These are phyloP conservation scores for Monosporascus sp. DNA, from an alignment of 2,329 filamentous ascomycete genomes.

Conservation along the genomic window DNA sequence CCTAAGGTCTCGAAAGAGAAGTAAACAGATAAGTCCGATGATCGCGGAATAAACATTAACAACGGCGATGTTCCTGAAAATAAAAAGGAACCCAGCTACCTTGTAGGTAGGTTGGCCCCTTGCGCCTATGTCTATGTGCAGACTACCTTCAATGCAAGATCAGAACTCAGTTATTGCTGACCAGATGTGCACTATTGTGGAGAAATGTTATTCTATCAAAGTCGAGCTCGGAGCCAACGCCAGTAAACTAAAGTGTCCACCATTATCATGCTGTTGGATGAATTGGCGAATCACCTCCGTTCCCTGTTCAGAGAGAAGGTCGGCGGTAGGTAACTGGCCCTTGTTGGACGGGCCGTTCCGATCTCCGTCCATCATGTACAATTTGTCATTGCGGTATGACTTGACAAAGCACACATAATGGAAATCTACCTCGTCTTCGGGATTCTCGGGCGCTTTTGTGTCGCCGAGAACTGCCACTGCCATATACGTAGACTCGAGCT, in stretches of 20 bases:
- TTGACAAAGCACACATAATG: conserved; percentile 72
- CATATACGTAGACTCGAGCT: conserved; percentile 59
- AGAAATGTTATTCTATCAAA: no score
- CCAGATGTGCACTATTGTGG: no score
- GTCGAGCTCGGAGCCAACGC: conserved; percentile 22
- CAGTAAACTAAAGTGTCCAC: conserved; percentile 26
- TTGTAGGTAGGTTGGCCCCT: no score
- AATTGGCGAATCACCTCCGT: conserved; percentile 43
- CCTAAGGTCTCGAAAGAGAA: no score
- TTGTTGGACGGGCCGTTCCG: conserved; percentile 60
- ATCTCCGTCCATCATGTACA: conserved; percentile 67
- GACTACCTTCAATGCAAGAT: no score
- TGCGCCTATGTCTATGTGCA: no score
- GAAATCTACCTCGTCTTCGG: conserved; percentile 59
- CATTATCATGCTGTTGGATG: conserved; percentile 21
- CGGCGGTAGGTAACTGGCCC: conserved; percentile 31
- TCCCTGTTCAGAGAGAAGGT: conserved; percentile 53
- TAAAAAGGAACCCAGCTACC: no score
- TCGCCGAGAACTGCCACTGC: conserved; percentile 57
- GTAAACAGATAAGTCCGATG: no score
- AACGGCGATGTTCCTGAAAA: no score
- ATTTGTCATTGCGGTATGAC: conserved; percentile 37
- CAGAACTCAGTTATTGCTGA: no score
- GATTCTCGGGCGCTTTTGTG: conserved; percentile 51
- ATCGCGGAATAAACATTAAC: no score